Evolutionary conservation across 352 stramenopile species (phyloP), one percentile per base, ranked within the genome.

Genomic region (Phytophthora sp.): DNA sequence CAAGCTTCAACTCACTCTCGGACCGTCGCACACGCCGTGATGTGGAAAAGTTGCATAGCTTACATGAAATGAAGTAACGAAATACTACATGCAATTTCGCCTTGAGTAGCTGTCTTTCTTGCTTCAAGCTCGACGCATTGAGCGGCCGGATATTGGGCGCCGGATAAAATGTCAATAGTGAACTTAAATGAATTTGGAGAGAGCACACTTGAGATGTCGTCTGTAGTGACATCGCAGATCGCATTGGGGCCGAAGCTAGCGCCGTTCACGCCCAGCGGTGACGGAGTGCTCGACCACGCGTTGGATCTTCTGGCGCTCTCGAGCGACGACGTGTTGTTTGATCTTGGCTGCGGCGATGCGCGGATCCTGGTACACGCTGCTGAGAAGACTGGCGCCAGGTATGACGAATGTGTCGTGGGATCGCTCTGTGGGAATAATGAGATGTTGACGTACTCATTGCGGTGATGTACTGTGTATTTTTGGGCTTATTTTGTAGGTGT

Each of bases 311-410:
- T 95, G 44, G 69, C 71, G n/a, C 74, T 92, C 30, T 75, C 52
- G 0, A 42, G 33, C 12, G 51, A 74, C 8, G 86, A 95, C 63
- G 71, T 90, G 30, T 58, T 95, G 39, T 91, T 86, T 31, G 86
- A 95, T 75, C 63, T 95, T 35, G 86, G 86, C 57, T 95, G 86
- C 31, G 86, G 86, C 13, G 86, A 95, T 54, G 86, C 81, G 33
- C 86, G 86, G 23, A 76, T 93, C 27, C 74, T 95, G 3, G 73
- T 92, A 15, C 69, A 86, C 29, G 83, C 82, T 4, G 86, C 86
- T 12, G 62, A 74, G 33, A 58, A 82, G 47, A 80, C 62, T 26
- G 69, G 80, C 20, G 70, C 69, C 2, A 78, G 68, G 82, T 89
- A 31, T 36, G 64, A 53, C 45, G 21, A 31, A 31, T 49, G 9